phyloP scores from a whole-genome alignment of 164 flowering plant genomes.

The Dillenia turbinata region DNA sequence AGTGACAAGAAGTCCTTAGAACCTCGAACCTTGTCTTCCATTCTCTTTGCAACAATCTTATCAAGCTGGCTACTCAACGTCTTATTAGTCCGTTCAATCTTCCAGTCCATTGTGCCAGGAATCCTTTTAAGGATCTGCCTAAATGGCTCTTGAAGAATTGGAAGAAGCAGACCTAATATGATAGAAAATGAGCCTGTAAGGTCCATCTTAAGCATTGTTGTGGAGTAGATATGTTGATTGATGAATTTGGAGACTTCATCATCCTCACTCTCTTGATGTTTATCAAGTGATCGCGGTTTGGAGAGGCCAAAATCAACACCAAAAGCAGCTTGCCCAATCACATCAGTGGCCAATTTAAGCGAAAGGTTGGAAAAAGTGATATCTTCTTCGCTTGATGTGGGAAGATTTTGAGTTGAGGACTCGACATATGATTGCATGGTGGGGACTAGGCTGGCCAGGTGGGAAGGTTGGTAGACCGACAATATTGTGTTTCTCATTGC shows the following conservation, averaged over 20 bases:
- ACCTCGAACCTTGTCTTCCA: slow-evolving; percentile 25
- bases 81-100: slow-evolving; percentile 50
- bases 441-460: slow-evolving; percentile 71
- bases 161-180: slow-evolving; percentile 72
- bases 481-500: slow-evolving; percentile 82
- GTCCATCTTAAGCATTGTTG: slow-evolving; percentile 91
- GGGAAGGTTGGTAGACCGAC: slow-evolving; percentile 86
- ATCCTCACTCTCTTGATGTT: slow-evolving; percentile 10
- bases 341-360: slow-evolving; percentile 76
- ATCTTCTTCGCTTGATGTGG: slow-evolving; percentile 28
- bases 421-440: slow-evolving; percentile 74
- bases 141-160: slow-evolving; percentile 81
- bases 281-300: slow-evolving; percentile 20
- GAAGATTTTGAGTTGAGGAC: slow-evolving; percentile 51
- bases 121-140: slow-evolving; percentile 66
- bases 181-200: slow-evolving; percentile 79
- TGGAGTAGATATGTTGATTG: slow-evolving; percentile 82
- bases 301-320: slow-evolving; percentile 89
- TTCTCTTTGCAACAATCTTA: slow-evolving; percentile 63
- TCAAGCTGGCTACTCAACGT: slow-evolving; percentile 48
- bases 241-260: slow-evolving; percentile 65
- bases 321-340: slow-evolving; percentile 91
- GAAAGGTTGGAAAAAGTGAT: slow-evolving; percentile 61
- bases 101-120: slow-evolving; percentile 82
- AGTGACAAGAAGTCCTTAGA: slow-evolving; percentile 78